Evolutionary conservation across 1,284 basidiomycete genomes (phyloP).

Genomic region (Microbotryum silenes-acaulis): DNA sequence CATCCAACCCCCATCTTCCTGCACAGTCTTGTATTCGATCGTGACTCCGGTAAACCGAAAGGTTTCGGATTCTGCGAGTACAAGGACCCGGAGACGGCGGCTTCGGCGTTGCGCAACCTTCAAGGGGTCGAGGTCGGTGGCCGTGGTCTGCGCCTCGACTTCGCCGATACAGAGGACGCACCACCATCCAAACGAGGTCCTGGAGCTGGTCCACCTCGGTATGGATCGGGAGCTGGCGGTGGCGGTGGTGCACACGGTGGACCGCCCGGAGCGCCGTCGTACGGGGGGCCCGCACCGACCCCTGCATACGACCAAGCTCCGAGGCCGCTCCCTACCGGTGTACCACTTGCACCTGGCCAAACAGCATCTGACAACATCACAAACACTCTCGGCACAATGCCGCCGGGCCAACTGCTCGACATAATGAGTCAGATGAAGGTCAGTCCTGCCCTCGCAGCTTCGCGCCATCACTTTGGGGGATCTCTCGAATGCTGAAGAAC

Average conservation of each 20-base stretch:
- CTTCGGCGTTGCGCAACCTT: slow-evolving; percentile 75
- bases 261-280: slow-evolving; percentile 19
- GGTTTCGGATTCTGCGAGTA: slow-evolving; percentile 58
- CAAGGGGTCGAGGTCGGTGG: slow-evolving; percentile 71
- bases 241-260: slow-evolving; percentile 39
- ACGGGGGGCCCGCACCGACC: slow-evolving; percentile 16
- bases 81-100: slow-evolving; percentile 77
- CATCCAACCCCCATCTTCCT: background rate
- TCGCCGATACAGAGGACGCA: slow-evolving; percentile 48
- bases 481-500: background rate
- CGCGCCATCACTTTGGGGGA: background rate
- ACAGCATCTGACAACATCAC: slow-evolving; percentile 78
- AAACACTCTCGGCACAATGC: slow-evolving; percentile 74
- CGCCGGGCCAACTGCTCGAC: slow-evolving; percentile 79
- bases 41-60: slow-evolving; percentile 88
- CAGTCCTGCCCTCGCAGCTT: slow-evolving; percentile 33
- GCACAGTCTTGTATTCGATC: slow-evolving; percentile 82
- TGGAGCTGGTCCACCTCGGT: slow-evolving; percentile 46
- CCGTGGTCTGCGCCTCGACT: slow-evolving; percentile 72
- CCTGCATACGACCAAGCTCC: slow-evolving; percentile 13
- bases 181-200: slow-evolving; percentile 34
- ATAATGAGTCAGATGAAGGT: slow-evolving; percentile 98
- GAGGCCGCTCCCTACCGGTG: slow-evolving; percentile 60
- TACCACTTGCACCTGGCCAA: slow-evolving; percentile 64
- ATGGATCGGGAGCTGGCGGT: slow-evolving; percentile 48